Percentiles rank a stretch among this genome's conserved stretches.
Conservation (phyloP, 225 moss, liverwort and hornwort genomes). For the Lunularia cruciata region DNA sequence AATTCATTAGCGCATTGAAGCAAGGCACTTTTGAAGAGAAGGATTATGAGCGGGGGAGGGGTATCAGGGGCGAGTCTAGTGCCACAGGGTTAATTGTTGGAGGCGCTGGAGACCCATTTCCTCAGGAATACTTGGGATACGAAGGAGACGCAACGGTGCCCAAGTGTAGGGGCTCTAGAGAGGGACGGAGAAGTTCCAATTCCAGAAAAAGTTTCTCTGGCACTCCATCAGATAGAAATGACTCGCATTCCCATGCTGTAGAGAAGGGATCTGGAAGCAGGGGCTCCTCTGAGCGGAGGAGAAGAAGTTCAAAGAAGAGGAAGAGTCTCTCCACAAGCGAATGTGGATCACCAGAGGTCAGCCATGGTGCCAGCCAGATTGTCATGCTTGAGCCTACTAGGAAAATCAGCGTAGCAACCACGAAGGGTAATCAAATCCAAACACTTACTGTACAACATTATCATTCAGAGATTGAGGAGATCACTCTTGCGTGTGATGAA, state of each 20-base stretch:
- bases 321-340: constrained; percentile 46
- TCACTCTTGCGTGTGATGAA: constrained; percentile 28
- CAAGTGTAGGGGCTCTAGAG: constrained; percentile 30
- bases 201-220: constrained; percentile 41
- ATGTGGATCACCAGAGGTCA: constrained; percentile 35
- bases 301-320: constrained; percentile 45
- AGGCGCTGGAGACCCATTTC: neutral
- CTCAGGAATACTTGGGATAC: constrained; percentile 20
- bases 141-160: constrained; percentile 11
- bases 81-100: neutral
- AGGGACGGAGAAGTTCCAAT: constrained; percentile 30
- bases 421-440: constrained; percentile 1
- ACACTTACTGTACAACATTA: neutral
- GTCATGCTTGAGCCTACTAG: constrained; percentile 43
- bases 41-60: constrained; percentile 41
- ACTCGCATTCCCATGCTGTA: constrained; percentile 10
- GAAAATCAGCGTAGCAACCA: constrained; percentile 10
- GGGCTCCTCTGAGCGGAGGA: constrained; percentile 31
- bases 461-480: neutral
- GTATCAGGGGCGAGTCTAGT: constrained; percentile 20
- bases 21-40: constrained; percentile 48
- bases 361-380: constrained; percentile 24
- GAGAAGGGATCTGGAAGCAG: constrained; percentile 21
- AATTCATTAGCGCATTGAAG: constrained; percentile 69
- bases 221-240: constrained; percentile 12